Conservation (phyloP, 2,329 filamentous ascomycete species). For the Corniculantispora saksenae region DNA sequence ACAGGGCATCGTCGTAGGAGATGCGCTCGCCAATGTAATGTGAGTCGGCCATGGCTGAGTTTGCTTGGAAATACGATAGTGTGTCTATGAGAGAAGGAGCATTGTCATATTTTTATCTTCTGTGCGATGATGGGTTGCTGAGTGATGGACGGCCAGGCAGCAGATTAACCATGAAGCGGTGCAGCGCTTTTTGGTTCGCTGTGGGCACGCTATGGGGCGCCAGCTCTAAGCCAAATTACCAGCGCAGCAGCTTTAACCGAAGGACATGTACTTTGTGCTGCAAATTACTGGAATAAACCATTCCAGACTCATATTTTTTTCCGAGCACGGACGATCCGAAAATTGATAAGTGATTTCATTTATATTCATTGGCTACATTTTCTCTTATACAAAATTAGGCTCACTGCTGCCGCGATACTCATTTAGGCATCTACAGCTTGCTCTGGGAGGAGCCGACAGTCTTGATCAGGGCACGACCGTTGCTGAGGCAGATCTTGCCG, state of each 20-base stretch:
- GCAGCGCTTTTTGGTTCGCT: neutral
- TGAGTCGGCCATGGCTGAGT: conserved; percentile 37
- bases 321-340: no score
- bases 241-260: neutral
- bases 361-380: conserved; percentile 9
- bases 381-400: conserved; percentile 10
- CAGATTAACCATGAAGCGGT: conserved; percentile 22
- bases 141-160: conserved; percentile 20
- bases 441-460: conserved; percentile 56
- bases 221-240: neutral
- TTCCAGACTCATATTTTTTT: neutral
- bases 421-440: conserved; percentile 55
- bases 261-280: neutral
- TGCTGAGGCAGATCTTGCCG: conserved; percentile 83
- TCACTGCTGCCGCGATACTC: neutral
- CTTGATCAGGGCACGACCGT: conserved; percentile 79
- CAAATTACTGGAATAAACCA: neutral
- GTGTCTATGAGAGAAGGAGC: neutral
- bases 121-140: neutral
- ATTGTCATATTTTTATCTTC: neutral
- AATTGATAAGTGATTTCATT: neutral
- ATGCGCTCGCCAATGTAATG: conserved; percentile 69
- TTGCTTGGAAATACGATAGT: neutral
- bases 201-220: conserved; percentile 11
- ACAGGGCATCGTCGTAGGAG: conserved; percentile 74